Evolutionary conservation across 306 rosid genomes (phyloP).

Genomic region (Medicago lupulina): DNA sequence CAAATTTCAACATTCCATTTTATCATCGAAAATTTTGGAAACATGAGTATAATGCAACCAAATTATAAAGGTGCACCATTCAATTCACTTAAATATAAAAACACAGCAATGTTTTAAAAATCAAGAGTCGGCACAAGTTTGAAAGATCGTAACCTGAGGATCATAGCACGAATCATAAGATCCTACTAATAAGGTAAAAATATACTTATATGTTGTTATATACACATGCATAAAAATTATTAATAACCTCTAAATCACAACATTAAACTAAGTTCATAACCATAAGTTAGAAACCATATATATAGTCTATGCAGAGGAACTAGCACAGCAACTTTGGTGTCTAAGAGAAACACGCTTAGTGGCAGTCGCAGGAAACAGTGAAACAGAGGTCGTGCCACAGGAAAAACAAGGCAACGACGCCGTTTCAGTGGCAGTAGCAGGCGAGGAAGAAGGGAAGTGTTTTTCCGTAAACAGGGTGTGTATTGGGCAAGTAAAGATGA

Average conservation of each 20-base stretch:
- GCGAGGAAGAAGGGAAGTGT: not conserved
- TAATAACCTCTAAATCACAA: not conserved
- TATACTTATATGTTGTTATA: not conserved
- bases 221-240: not conserved
- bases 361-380: not conserved
- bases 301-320: not conserved
- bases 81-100: constrained; percentile 35
- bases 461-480: not conserved
- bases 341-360: not conserved
- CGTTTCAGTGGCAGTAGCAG: not conserved
- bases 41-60: not conserved
- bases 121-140: not conserved
- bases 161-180: not conserved
- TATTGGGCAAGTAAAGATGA: not conserved
- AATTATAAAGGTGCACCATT: constrained; percentile 3
- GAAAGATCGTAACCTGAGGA: not conserved
- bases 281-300: not conserved
- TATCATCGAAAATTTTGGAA: constrained; percentile 19
- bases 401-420: not conserved
- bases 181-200: not conserved
- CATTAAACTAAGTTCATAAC: not conserved
- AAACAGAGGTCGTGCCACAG: not conserved
- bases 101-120: not conserved
- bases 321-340: not conserved
- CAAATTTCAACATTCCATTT: constrained; percentile 27